Percentiles rank a stretch among this genome's conserved stretches.
These are phyloP conservation scores for Inga oerstediana DNA, from an alignment of 306 rosid species.

Conservation along the genomic window DNA sequence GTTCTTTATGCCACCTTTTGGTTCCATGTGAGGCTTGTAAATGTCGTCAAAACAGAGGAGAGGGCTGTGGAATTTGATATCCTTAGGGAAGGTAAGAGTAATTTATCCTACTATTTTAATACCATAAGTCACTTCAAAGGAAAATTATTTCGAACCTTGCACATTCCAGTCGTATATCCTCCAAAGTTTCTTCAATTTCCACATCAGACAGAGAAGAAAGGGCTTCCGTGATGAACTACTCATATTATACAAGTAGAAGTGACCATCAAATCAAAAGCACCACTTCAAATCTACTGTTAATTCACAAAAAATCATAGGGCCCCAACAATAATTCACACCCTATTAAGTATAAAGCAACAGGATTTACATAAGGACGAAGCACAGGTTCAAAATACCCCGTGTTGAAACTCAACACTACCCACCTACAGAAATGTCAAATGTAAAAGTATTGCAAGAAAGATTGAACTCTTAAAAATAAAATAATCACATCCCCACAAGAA, in stretches of 20 bases:
- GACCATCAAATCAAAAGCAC: constrained; percentile 38
- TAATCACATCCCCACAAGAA: background rate
- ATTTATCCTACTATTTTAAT: background rate
- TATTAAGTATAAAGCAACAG: constrained; percentile 1
- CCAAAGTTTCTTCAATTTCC: constrained; percentile 68
- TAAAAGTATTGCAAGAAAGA: constrained; percentile 16
- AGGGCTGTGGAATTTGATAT: background rate
- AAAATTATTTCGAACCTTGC: constrained; percentile 56
- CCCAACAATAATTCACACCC: constrained; percentile 7
- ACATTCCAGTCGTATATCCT: constrained; percentile 92
- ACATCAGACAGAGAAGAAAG: constrained; percentile 54
- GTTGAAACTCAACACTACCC: constrained; percentile 14
- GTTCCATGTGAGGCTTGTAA: background rate
- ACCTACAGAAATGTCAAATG: background rate
- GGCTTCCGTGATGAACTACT: constrained; percentile 61
- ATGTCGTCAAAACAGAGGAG: background rate
- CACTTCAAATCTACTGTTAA: constrained; percentile 1
- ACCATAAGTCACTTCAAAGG: constrained; percentile 25
- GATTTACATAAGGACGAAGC: constrained; percentile 12
- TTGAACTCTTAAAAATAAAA: background rate
- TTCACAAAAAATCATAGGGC: constrained; percentile 23
- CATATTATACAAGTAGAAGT: constrained; percentile 30
- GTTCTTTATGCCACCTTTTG: background rate
- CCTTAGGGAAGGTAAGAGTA: background rate
- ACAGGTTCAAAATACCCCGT: constrained; percentile 10